A percentile compares a stretch with the other conserved stretches of the same genome.
Conservation (phyloP, 148 eudicot species). For the Hydrangea macrophylla region DNA sequence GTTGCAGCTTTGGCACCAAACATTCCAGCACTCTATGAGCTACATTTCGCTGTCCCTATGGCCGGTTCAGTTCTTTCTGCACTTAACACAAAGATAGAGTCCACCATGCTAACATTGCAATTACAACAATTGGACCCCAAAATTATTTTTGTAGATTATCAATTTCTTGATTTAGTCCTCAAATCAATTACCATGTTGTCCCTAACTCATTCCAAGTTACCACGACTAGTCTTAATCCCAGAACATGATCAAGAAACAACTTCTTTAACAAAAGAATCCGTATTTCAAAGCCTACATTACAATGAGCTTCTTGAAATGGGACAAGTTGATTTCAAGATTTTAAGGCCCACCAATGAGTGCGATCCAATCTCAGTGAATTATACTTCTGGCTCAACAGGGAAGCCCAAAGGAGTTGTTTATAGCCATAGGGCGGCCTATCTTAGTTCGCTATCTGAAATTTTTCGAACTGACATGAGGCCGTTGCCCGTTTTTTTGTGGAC, state of each 20-base stretch:
- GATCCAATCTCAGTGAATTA: slow-evolving; percentile 34
- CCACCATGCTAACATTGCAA: slow-evolving; percentile 7
- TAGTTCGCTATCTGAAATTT: slow-evolving; percentile 25
- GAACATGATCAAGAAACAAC: neutral
- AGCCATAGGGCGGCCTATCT: slow-evolving; percentile 39
- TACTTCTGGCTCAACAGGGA: slow-evolving; percentile 45
- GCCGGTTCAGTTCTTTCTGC: slow-evolving; percentile 32
- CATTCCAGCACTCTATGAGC: slow-evolving; percentile 33
- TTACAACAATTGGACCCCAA: slow-evolving; percentile 30
- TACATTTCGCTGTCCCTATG: slow-evolving; percentile 43
- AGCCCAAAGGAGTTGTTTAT: slow-evolving; percentile 35
- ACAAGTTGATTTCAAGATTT: slow-evolving; percentile 14
- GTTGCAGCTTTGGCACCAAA: slow-evolving; percentile 34
- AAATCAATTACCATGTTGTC: slow-evolving; percentile 11
- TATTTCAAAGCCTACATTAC: slow-evolving; percentile 12
- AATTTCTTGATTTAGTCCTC: slow-evolving; percentile 20
- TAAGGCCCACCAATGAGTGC: slow-evolving; percentile 21
- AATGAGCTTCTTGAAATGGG: slow-evolving; percentile 26
- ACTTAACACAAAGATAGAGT: slow-evolving; percentile 26
- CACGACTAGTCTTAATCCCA: slow-evolving; percentile 18
- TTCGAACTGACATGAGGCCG: slow-evolving; percentile 15
- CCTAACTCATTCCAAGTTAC: slow-evolving; percentile 2
- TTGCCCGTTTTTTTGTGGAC: slow-evolving; percentile 33
- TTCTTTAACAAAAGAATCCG: neutral
- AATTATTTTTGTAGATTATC: slow-evolving; percentile 27